phyloP scores from a whole-genome alignment of 768 basidiomycete genomes.

The Termitomyces sp. region DNA sequence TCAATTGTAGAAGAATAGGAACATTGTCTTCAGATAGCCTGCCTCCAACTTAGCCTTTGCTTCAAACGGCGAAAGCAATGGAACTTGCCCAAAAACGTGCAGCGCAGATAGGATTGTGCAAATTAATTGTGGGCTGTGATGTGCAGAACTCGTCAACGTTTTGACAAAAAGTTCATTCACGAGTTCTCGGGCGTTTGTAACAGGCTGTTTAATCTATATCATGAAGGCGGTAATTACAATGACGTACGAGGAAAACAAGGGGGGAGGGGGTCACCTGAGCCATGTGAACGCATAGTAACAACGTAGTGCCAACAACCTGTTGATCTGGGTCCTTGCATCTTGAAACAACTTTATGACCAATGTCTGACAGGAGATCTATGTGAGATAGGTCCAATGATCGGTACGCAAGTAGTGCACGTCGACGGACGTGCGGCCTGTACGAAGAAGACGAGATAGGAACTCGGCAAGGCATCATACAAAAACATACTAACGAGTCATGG shows the following conservation, averaged over 20 bases:
- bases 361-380: constrained; percentile 37
- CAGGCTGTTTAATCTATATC: neutral
- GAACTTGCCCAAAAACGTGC: constrained; percentile 24
- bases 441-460: constrained; percentile 7
- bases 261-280: constrained; percentile 17
- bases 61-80: neutral
- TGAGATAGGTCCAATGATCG: constrained; percentile 45
- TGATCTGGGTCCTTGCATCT: constrained; percentile 40
- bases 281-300: constrained; percentile 26
- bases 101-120: constrained; percentile 21
- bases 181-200: neutral
- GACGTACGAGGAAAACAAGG: neutral
- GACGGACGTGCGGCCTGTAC: constrained; percentile 51
- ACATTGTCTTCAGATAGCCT: constrained; percentile 21
- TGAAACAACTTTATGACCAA: constrained; percentile 31
- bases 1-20: constrained; percentile 19
- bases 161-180: constrained; percentile 9
- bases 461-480: neutral
- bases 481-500: constrained; percentile 70
- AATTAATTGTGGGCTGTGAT: constrained; percentile 13
- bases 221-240: neutral
- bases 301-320: constrained; percentile 41
- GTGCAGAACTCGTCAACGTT: neutral
- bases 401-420: constrained; percentile 58
- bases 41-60: neutral